Evolutionary conservation across 2,329 filamentous ascomycete species (phyloP), one percentile per base, ranked within the genome.

Genomic region (Penicillium polonicum): DNA sequence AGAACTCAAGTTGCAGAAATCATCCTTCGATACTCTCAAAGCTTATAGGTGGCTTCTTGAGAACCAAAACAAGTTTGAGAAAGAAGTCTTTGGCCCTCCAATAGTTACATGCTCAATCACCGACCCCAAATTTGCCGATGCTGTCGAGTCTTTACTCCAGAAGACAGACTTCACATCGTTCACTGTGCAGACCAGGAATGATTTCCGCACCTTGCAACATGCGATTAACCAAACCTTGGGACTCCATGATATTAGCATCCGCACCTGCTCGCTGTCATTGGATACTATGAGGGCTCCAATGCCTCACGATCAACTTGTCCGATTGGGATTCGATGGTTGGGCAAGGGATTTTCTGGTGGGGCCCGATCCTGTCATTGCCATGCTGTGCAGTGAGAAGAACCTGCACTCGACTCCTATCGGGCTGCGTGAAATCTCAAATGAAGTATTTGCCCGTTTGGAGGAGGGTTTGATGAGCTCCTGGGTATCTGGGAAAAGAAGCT

Each of bases 11-110:
- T 81, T 99, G 54, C 80, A 79, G 52, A 80, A 71, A 6, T 17
- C 82, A 0, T 88, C 87, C 12, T 70, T 70, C 0, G 89, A 97
- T 56, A 85, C 88, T 2, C 83, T 83, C 12, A 78, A 71, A 63
- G 91, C 87, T 2, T 96, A 91, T 86, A 81, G 87, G 42, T 99
- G 93, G 92, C 82, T 97, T 51, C 83, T 90, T 68, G 73, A 85
- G 2, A 86, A 99, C 70, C 82, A 82, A 58, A 71, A 82, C 54
- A 74, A 83, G 48, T 94, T 97, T 62, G 84, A 89, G 68, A 85
- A 88, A 63, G 82, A 88, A 57, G 87, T 97, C 5, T 91, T 89
- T 69, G 91, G 90, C 0, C 92, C 92, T 6, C 87, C 92, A 0
- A 84, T 94, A 68, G 79, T 96, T 33, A 88, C 84, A 57, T 96